Evolutionary conservation across 2,329 filamentous ascomycete genomes (phyloP).

Genomic region (Colletotrichum sp.): DNA sequence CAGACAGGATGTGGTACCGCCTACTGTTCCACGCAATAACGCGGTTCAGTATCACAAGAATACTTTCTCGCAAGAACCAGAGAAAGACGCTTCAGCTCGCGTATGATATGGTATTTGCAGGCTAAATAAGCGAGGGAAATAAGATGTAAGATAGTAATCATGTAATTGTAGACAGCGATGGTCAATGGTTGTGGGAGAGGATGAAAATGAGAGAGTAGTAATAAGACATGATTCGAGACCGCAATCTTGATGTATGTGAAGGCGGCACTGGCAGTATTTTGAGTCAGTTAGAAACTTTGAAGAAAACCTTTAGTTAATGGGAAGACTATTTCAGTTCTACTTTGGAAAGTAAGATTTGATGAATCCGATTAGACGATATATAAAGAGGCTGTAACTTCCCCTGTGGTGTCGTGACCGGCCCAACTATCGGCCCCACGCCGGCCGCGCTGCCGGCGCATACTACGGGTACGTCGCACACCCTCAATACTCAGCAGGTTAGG

Average conservation of each 20-base stretch:
- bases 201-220: neutral
- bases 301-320: neutral
- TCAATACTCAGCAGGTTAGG: too few relatives aligned
- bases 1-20: constrained; percentile 16
- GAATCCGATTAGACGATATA: rapidly evolving
- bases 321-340: neutral
- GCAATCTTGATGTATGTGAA: neutral
- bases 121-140: neutral
- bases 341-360: neutral
- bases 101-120: neutral
- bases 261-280: neutral
- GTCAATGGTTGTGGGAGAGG: neutral
- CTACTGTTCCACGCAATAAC: constrained; percentile 2
- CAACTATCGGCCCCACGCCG: neutral
- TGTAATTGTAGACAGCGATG: neutral
- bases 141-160: neutral
- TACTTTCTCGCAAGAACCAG: neutral
- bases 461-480: neutral
- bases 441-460: neutral
- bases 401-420: neutral
- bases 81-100: neutral
- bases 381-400: too few relatives aligned
- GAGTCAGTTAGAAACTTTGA: neutral
- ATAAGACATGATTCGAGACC: neutral
- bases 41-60: neutral